Percentiles rank a stretch among this genome's conserved stretches.
phyloP scores from a whole-genome alignment of 2,329 filamentous ascomycete species.

The Epichloe bromicola region DNA sequence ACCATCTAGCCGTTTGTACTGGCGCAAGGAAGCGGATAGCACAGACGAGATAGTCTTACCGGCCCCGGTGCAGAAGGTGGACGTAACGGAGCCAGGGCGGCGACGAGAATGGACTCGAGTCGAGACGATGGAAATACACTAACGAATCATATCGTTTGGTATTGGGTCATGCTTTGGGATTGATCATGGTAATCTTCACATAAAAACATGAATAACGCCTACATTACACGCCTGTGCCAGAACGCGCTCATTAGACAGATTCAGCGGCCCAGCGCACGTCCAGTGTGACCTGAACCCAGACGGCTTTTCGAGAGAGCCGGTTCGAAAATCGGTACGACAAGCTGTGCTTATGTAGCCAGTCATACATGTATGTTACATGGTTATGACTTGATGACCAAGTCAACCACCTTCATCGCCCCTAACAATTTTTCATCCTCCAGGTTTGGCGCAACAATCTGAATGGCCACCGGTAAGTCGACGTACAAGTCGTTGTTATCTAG shows the following conservation, averaged over 20 bases:
- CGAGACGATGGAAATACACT: too few species aligned
- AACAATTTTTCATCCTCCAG: constrained; percentile 10
- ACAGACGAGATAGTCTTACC: constrained; percentile 14
- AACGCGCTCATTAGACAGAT: too few species aligned
- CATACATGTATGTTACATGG: neutral
- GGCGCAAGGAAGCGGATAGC: constrained; percentile 2
- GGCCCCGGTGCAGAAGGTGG: constrained; percentile 11
- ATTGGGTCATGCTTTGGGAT: too few species aligned
- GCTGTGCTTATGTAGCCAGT: neutral
- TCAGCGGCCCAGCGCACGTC: too few species aligned
- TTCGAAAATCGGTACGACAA: too few species aligned
- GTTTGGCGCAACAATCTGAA: constrained; percentile 9
- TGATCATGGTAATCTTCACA: too few species aligned
- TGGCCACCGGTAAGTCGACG: constrained; percentile 8
- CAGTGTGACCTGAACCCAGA: too few species aligned
- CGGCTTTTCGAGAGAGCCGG: too few species aligned
- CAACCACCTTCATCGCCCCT: constrained; percentile 9
- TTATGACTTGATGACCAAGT: constrained; percentile 3
- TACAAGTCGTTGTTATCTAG: constrained; percentile 8
- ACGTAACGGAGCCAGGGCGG: constrained; percentile 17
- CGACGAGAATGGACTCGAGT: constrained; percentile 3
- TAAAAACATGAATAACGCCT: too few species aligned
- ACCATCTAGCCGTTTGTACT: too few species aligned
- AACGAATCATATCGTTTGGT: too few species aligned
- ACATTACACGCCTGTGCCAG: too few species aligned